Conservation (phyloP, 257 asterid genomes). For the Salvia rosmarinus region DNA sequence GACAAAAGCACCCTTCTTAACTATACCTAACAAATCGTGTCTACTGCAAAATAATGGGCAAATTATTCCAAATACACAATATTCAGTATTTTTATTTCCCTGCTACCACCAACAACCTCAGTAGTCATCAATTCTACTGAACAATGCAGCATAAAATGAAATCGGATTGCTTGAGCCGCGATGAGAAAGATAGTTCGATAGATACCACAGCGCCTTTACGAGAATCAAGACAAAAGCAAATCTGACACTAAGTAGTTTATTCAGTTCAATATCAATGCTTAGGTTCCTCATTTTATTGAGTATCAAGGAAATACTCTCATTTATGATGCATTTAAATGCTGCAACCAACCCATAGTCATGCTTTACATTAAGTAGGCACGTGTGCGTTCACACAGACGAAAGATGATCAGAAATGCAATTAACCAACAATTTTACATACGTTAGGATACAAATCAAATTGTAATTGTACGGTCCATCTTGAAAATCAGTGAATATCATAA, state of each 20-base stretch:
- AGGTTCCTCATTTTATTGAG: neutral
- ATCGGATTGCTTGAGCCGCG: no score
- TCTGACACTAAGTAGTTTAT: neutral
- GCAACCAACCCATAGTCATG: conserved; percentile 54
- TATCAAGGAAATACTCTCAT: conserved; percentile 31
- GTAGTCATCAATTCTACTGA: neutral
- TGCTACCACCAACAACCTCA: neutral
- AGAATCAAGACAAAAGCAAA: neutral
- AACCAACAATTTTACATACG: neutral
- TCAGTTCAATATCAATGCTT: conserved; percentile 19
- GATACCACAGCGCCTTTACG: no score
- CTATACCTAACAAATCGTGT: no score
- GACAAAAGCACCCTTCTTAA: no score
- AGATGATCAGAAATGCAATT: neutral
- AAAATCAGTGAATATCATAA: no score
- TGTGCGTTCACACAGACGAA: conserved; percentile 20
- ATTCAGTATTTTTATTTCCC: neutral
- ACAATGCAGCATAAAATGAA: neutral
- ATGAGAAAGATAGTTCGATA: no score
- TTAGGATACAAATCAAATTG: no score
- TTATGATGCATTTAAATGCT: conserved; percentile 41
- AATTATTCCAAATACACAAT: neutral
- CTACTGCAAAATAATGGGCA: neutral
- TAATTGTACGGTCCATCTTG: neutral
- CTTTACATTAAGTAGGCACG: conserved; percentile 53